Base-by-base conservation (phyloP, 1,139 yeast genomes). In the Suhomyces bokatorum region DNA sequence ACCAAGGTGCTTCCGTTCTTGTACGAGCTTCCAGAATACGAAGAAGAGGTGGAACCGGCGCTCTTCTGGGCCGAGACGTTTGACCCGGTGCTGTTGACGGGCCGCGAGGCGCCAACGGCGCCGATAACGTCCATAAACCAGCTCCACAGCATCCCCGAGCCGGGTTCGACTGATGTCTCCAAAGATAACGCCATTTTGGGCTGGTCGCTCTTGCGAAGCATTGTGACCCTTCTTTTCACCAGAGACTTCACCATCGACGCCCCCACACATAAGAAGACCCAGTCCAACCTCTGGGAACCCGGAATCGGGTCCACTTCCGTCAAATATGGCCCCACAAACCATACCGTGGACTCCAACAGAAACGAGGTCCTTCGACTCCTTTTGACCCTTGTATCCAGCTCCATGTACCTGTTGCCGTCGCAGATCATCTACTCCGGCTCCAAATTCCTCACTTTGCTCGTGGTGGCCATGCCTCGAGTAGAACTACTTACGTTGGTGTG, bases 1-100 rank as follows among this genome's bases (percentile, higher is more conserved):
- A 81, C 90, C 1, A 77, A 82, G 45, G 45, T 87, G 3, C 51
- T 87, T 14, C 97, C 97, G 0, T 77, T 81, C 46, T 57, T 86
- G 11, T 87, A 78, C 56, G 97, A 83, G 57, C 56, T 67, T 20
- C 66, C 67, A 1, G 69, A 66, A 15, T 66, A 73, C 45, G 53
- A 51, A 2, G 54, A 53, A 6, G 62, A 70, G 1, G 64, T 77
- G 1, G 78, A 78, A 35, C 66, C 67, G 16, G 58, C 64, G n/a
- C 53, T 73, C 3, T 73, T 74, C 41, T 67, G 78, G 55, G 47
- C 48, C 5, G 49, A 57, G 5, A 44, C 51, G 20, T 64, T 62
- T 43, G 63, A 62, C 32, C 61, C 68, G 1, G 55, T 65, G 12
- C 59, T 60, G 32, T 48, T 62, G 2, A 55, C 58, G 7, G 39